Conservation (phyloP, 345 rosid genomes). For the Cochlearia excelsa region DNA sequence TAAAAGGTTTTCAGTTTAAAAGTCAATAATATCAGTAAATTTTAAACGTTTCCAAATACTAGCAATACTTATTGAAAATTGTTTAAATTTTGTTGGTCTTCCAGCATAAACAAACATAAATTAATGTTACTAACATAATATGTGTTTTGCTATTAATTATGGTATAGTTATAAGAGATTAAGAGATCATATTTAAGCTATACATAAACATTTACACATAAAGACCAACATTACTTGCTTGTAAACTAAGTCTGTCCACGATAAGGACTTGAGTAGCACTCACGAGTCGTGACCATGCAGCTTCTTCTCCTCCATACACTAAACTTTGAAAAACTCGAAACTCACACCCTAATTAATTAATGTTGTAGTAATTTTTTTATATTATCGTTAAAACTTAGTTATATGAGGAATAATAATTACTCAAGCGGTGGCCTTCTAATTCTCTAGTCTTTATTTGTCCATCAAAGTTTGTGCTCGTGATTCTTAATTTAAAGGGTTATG, state of each 20-base stretch:
- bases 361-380: slow-evolving; percentile 8
- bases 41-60: no score
- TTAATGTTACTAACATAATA: neutral
- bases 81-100: neutral
- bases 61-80: neutral
- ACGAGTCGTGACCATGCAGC: slow-evolving; percentile 30
- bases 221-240: slow-evolving; percentile 35
- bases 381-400: slow-evolving; percentile 23
- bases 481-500: slow-evolving; percentile 23
- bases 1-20: no score
- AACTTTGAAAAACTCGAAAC: slow-evolving; percentile 26
- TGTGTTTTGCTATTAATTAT: neutral
- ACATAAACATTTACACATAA: neutral
- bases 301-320: slow-evolving; percentile 26
- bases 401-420: slow-evolving; percentile 19
- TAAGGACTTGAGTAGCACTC: slow-evolving; percentile 34
- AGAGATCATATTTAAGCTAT: neutral
- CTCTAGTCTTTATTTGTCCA: slow-evolving; percentile 33
- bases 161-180: neutral
- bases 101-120: slow-evolving; percentile 6
- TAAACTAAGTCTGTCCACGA: slow-evolving; percentile 26
- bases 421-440: slow-evolving; percentile 25
- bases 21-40: no score
- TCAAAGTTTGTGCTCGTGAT: slow-evolving; percentile 28
- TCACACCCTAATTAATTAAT: neutral